Evolutionary conservation across 768 basidiomycete genomes (phyloP), one percentile per base, ranked within the genome.

Genomic region (Kwoniella sp.): DNA sequence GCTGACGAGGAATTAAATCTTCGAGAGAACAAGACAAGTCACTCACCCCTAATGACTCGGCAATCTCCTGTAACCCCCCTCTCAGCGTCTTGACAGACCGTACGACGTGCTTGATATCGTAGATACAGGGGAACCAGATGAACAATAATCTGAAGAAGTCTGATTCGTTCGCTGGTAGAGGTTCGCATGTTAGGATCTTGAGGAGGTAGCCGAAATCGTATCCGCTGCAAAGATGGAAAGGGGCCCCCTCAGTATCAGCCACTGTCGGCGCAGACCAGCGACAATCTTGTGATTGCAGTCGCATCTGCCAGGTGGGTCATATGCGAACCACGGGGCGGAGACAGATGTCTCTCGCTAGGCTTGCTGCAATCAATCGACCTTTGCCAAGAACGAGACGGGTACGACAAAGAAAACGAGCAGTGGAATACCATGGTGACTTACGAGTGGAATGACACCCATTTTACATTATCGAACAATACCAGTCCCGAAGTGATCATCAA

Each of bases 151-250:
- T 86, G 78, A 97, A 96, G 82, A 98, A 98, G 5, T 85, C 85
- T 67, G 90, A 89, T 81, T 99, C 96, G 25, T 87, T 87, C 21
- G 88, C 87, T 9, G 96, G 96, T 63, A 98, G 82, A 49, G 92
- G 90, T 73, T 88, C 83, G 65, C 24, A 91, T 6, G 83, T 83
- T 40, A 99, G 85, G 46, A 98, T 85, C 79, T 95, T 96, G 80
- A 99, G 87, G 71, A 99, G 90, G 79, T 98, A 99, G 36, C 96
- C 96, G 81, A 99, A 98, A 80, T 99, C 96, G 81, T 98, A 98
- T 53, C 95, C 96, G 80, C 95, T 98, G 67, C 1, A 55, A 47
- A 3, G n/a, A 17, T 4, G 40, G 8, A 19, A 44, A 44, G 24
- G 24, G 5, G 5, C 5, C 22, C 27, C 10, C 13, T 52, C 51